phyloP scores from a whole-genome alignment of 768 basidiomycete genomes.

The Rhodotorula toruloides region DNA sequence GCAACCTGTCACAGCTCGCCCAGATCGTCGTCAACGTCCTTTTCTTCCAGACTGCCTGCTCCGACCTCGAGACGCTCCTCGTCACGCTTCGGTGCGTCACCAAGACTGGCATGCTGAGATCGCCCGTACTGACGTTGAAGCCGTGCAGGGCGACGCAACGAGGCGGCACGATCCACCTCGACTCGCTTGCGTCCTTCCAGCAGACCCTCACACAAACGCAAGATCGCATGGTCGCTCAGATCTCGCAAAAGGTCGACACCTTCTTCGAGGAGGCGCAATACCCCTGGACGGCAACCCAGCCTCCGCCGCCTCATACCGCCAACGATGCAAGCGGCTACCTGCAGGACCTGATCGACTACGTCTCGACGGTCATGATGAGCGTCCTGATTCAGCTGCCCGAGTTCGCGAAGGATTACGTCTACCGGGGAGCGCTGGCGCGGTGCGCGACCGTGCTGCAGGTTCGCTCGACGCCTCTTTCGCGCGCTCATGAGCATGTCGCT shows the following conservation, averaged over 20 bases:
- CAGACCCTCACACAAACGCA: conserved; percentile 64
- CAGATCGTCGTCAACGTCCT: conserved; percentile 90
- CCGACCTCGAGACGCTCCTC: conserved; percentile 76
- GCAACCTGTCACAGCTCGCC: conserved; percentile 80
- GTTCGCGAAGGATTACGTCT: conserved; percentile 77
- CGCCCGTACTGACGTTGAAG: neutral
- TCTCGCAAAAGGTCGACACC: conserved; percentile 85
- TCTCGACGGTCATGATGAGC: conserved; percentile 84
- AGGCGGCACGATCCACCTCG: conserved; percentile 59
- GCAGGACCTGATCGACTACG: conserved; percentile 90
- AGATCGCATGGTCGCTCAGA: conserved; percentile 70
- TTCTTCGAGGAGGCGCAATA: conserved; percentile 95
- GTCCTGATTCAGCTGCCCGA: conserved; percentile 64
- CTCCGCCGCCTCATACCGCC: conserved; percentile 49
- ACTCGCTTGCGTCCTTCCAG: conserved; percentile 57
- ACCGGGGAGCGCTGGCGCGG: conserved; percentile 78
- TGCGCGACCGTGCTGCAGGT: conserved; percentile 87
- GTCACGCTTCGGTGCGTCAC: conserved; percentile 60
- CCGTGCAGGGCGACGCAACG: conserved; percentile 66
- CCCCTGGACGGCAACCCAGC: conserved; percentile 65
- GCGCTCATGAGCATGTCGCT: too few relatives aligned
- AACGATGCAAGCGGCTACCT: conserved; percentile 82
- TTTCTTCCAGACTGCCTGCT: conserved; percentile 77
- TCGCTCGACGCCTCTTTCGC: conserved; percentile 33
- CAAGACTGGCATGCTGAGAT: neutral